Percentiles rank a stretch among this genome's conserved stretches.
Conservation (phyloP, 2,329 filamentous ascomycete species). For the Onygenales sp. region DNA sequence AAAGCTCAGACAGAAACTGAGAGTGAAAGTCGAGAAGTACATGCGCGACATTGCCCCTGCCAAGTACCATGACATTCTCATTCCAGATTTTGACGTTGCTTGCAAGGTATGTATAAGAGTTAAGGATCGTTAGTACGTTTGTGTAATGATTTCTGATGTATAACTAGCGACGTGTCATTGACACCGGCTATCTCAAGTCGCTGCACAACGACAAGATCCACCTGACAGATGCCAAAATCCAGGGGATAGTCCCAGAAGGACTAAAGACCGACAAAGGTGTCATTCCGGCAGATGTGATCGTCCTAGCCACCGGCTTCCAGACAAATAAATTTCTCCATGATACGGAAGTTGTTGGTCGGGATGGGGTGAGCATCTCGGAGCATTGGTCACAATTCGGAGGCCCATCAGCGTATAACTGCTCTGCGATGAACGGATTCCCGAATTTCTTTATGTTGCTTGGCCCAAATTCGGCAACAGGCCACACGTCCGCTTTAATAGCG, state of each 20-base stretch:
- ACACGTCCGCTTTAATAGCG: constrained; percentile 48
- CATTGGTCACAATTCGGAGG: constrained; percentile 38
- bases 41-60: constrained; percentile 43
- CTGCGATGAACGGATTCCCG: constrained; percentile 43
- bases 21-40: constrained; percentile 33
- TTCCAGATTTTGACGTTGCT: constrained; percentile 51
- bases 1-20: constrained; percentile 27
- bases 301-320: constrained; percentile 20
- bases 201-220: constrained; percentile 43
- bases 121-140: background rate
- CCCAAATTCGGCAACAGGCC: constrained; percentile 23
- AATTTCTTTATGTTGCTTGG: constrained; percentile 27
- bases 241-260: constrained; percentile 38
- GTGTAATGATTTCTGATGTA: background rate
- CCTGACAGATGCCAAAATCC: constrained; percentile 41
- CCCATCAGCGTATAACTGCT: constrained; percentile 50
- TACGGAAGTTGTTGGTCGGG: constrained; percentile 17
- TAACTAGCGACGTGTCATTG: constrained; percentile 44
- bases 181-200: constrained; percentile 43
- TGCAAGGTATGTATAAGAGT: constrained; percentile 40
- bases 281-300: constrained; percentile 17
- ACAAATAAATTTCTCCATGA: constrained; percentile 16
- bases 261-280: constrained; percentile 15
- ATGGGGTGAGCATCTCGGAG: constrained; percentile 14
- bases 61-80: constrained; percentile 51